Percentiles rank a stretch among this genome's conserved stretches.
Conservation (phyloP, 306 rosid genomes). For the Cucurbita maxima region DNA sequence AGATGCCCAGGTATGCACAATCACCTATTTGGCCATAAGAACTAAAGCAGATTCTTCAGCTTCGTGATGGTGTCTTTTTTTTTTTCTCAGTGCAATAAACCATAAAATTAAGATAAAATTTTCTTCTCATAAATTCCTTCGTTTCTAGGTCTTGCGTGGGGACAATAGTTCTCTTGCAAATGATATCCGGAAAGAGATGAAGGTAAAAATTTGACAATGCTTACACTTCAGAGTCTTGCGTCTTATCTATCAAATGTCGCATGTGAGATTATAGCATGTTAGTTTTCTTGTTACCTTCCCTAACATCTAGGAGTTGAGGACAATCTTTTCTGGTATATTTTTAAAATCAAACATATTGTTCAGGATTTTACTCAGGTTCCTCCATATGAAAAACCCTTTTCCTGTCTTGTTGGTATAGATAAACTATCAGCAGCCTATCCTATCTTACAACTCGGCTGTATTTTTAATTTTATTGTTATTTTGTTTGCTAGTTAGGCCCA, state of each 20-base stretch:
- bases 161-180: slow-evolving; percentile 94
- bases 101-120: neutral
- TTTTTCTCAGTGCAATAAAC: neutral
- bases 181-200: slow-evolving; percentile 98
- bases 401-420: neutral
- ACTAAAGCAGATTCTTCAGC: neutral
- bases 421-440: neutral
- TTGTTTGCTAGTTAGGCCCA: neutral
- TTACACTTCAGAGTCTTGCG: slow-evolving; percentile 1
- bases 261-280: neutral
- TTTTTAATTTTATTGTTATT: neutral
- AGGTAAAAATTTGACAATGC: slow-evolving; percentile 30
- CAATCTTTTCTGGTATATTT: neutral
- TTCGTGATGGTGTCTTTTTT: no score
- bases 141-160: slow-evolving; percentile 72
- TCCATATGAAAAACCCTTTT: neutral
- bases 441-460: neutral
- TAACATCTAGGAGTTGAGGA: neutral
- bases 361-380: neutral
- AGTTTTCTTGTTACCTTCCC: neutral
- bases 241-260: neutral
- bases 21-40: neutral
- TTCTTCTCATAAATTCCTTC: slow-evolving; percentile 16
- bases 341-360: neutral
- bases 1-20: slow-evolving; percentile 69